Conservation (phyloP, 345 rosid species). For the Mercurialis annua region DNA sequence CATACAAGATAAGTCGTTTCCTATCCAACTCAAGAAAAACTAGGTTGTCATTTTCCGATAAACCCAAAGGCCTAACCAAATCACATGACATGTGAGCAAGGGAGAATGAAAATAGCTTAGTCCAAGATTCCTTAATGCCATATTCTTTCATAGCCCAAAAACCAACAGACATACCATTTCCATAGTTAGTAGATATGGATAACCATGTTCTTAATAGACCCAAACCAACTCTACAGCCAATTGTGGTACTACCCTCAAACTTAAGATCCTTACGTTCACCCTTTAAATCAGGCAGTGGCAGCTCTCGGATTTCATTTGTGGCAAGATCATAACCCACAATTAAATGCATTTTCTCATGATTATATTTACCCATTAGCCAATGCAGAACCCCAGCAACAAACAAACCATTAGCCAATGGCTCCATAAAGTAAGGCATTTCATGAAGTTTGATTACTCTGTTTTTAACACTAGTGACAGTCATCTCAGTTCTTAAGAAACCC, state of each 20-base stretch:
- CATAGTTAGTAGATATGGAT: background rate
- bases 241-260: too few relatives aligned
- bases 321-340: background rate
- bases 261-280: background rate
- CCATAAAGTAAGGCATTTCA: too few relatives aligned
- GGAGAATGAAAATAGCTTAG: background rate
- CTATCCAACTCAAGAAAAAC: background rate
- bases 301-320: background rate
- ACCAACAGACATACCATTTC: background rate
- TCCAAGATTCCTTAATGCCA: conserved; percentile 8
- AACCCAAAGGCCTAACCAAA: conserved; percentile 5
- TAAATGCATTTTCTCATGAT: too few relatives aligned
- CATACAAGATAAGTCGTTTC: background rate
- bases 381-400: too few relatives aligned
- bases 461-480: too few relatives aligned
- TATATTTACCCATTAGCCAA: too few relatives aligned
- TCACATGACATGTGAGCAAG: background rate
- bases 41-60: background rate
- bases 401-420: too few relatives aligned
- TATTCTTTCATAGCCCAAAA: conserved; percentile 11
- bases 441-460: too few relatives aligned
- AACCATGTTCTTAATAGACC: background rate
- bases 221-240: background rate
- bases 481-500: too few relatives aligned
- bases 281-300: background rate